Percentiles rank a stretch among this genome's conserved stretches.
Conservation (phyloP, 306 rosid species). For the Mimosa bimucronata region DNA sequence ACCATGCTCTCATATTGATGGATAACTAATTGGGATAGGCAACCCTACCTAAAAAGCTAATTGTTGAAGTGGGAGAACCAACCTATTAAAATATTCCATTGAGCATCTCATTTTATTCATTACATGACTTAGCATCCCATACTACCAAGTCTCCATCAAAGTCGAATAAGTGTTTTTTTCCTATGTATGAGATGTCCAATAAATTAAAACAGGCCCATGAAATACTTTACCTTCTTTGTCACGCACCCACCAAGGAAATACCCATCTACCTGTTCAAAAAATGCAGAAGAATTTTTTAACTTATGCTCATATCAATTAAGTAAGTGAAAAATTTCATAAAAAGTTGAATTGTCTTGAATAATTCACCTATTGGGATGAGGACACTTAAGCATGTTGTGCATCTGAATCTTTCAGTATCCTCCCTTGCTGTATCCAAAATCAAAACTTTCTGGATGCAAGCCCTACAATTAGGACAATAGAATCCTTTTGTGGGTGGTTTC, state of each 20-base stretch:
- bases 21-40: too few species aligned
- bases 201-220: background rate
- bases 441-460: constrained; percentile 76
- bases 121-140: too few species aligned
- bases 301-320: background rate
- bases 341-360: background rate
- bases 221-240: constrained; percentile 48
- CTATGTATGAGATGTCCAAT: background rate
- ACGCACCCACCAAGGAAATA: constrained; percentile 28
- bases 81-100: too few species aligned
- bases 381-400: constrained; percentile 57
- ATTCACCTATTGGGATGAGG: constrained; percentile 60
- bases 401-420: background rate
- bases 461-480: constrained; percentile 77
- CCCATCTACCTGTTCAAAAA: constrained; percentile 53
- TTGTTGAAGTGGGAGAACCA: too few species aligned
- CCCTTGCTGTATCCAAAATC: constrained; percentile 37
- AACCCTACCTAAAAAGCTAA: too few species aligned
- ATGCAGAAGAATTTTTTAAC: background rate
- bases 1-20: too few species aligned
- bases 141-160: background rate
- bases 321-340: background rate
- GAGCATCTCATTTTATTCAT: too few species aligned
- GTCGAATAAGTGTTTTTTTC: background rate
- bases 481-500: constrained; percentile 60